Conservation (phyloP, 1,284 basidiomycete genomes). For the Boletus nobilissimus region DNA sequence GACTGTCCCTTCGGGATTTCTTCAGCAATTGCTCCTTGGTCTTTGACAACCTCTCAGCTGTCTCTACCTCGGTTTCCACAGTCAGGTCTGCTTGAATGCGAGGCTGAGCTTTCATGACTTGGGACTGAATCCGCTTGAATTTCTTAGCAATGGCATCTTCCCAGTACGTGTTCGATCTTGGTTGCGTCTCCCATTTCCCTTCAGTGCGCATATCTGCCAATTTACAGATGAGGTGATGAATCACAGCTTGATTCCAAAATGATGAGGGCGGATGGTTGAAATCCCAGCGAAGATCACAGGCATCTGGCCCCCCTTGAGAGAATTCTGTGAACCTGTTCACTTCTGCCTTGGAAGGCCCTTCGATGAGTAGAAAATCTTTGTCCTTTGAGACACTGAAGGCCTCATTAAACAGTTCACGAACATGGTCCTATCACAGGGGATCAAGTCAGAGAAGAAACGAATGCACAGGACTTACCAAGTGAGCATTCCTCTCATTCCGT, state of each 20-base stretch:
- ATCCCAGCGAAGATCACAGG: slow-evolving; percentile 9
- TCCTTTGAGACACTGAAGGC: background rate
- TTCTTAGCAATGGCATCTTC: slow-evolving; percentile 2
- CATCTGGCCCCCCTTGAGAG: background rate
- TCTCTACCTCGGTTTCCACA: too few relatives aligned
- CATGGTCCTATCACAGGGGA: background rate
- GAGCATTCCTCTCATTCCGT: too few relatives aligned
- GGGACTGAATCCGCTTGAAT: background rate
- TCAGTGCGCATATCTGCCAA: background rate
- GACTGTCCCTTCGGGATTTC: background rate
- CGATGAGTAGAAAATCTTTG: background rate
- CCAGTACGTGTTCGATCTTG: background rate
- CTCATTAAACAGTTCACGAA: background rate
- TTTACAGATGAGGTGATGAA: background rate
- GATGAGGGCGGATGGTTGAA: slow-evolving; percentile 4
- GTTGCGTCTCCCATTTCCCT: slow-evolving; percentile 2
- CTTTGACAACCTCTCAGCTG: background rate
- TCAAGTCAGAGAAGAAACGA: background rate
- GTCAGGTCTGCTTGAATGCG: too few relatives aligned
- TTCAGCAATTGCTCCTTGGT: slow-evolving; percentile 2
- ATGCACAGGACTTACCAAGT: too few relatives aligned
- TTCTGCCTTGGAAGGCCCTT: background rate
- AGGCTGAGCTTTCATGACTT: background rate
- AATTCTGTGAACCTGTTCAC: background rate
- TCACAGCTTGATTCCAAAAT: slow-evolving; percentile 13